Percentiles rank a stretch among this genome's conserved stretches.
Conservation (phyloP, 177 flowering plant genomes). For the Vitis hybrid region DNA sequence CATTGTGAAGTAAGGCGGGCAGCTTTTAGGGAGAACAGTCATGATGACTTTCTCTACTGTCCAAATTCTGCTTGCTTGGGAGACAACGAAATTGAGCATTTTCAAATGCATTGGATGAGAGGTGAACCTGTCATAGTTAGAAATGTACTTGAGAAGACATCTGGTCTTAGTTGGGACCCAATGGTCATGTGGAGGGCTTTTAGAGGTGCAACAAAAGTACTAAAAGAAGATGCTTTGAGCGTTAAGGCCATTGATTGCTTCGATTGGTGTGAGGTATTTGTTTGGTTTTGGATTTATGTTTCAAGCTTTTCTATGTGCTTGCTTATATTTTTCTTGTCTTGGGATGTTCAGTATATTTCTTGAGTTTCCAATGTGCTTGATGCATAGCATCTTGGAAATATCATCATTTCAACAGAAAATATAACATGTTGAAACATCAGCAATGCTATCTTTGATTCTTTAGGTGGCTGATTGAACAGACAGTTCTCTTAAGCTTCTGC, state of each 20-base stretch:
- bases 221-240: constrained; percentile 41
- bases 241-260: constrained; percentile 77
- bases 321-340: neutral
- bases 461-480: neutral
- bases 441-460: neutral
- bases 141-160: constrained; percentile 52
- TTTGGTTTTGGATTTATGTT: constrained; percentile 3
- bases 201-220: constrained; percentile 38
- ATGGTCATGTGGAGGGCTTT: constrained; percentile 88
- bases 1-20: constrained; percentile 48
- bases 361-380: neutral
- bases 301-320: neutral
- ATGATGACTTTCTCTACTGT: constrained; percentile 68
- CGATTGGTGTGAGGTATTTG: constrained; percentile 78
- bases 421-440: neutral
- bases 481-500: neutral
- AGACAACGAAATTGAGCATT: constrained; percentile 56
- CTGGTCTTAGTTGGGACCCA: constrained; percentile 92
- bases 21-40: constrained; percentile 45
- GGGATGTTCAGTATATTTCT: neutral
- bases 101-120: constrained; percentile 73
- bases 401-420: neutral
- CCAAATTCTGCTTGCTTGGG: constrained; percentile 47
- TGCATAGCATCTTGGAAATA: neutral
- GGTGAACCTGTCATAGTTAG: constrained; percentile 83